Evolutionary conservation across 345 rosid genomes (phyloP), one percentile per base, ranked within the genome.

Genomic region (Sonneratia caseolaris): DNA sequence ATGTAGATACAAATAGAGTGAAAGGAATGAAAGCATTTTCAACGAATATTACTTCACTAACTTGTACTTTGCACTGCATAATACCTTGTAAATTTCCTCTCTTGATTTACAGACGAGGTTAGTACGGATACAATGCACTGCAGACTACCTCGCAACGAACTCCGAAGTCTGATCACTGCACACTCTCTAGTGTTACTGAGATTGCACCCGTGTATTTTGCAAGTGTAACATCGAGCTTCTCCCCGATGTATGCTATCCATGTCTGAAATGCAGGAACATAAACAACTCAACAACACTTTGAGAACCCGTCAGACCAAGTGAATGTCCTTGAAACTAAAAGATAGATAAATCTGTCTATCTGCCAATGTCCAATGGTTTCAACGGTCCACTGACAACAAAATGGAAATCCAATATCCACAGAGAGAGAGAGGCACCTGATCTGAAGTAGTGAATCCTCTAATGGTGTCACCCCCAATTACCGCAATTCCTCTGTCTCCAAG

Each of bases 361-460:
- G 37, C 16, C 10, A 64, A 64, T 24, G 36, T 10, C 14, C 32
- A 27, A 32, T 12, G 4, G 59, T 55, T 12, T 18, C 59, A 4
- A 13, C 2, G 59, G 22, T 55, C 3, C 59, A 18, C 16, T 55
- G 59, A 55, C 45, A 10, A 32, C 7, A 55, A 35, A 21, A 36
- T n/a, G 21, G 57, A 47, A 37, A 37, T 69, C 42, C 24, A 38
- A 8, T 37, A 66, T 66, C 64, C 37, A 62, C 36, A 45, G 35
- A 12, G 36, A 49, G 37, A 40, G 36, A 66, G 40, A 32, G 67
- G 56, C 59, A 91, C 98, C 97, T 94, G 98, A 77, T 94, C 98
- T 62, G 93, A 85, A 75, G 84, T 70, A 15, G 98, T 86, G 81
- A 90, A 94, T 59, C 96, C 98, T 83, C 96, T 90, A 74, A 91